Base-by-base conservation (phyloP, 306 rosid species). In the Vigna trinervia region DNA sequence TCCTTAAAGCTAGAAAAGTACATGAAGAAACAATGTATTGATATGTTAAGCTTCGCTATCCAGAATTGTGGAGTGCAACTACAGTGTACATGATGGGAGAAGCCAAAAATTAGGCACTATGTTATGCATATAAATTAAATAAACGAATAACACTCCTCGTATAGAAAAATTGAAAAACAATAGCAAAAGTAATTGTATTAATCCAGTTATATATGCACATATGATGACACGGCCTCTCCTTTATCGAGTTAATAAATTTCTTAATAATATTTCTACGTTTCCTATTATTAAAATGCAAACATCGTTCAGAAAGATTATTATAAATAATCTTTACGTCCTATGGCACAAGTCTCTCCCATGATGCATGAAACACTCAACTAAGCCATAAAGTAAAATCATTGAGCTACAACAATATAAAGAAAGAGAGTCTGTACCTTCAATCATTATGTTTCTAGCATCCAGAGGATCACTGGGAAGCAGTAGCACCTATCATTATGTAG, bases 391-490 rank as follows among this genome's bases (percentile, higher is more conserved):
- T 65, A 45, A 82, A 64, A 71, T 60, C 32, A 73, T 46, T 67
- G 41, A 47, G 48, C 41, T 56, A 30, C 71, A 71, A 80, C 41
- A 71, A 71, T 57, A 56, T 7, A 53, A 15, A 51, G 78, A 76
- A 73, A 67, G 74, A 80, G 73, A 78, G 9, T 17, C 6, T 69
- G 76, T 84, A 95, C 99, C 99, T 92, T 95, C 99, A 71, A 95
- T 92, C 97, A 95, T 82, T 62, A 95, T 95, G 84, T 95, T 95
- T 86, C 96, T 92, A 28, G 89, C 97, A 86, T 95, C 99, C 72
- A 95, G 88, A 82, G 99, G 97, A 87, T 95, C 99, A 66, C 87
- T 89, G 63, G 99, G 99, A 73, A 95, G 92, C 62, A 95, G 89
- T 43, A 89, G 70, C 74, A 87, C 51, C 99, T 95, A 76, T 52